Evolutionary conservation across 73 alveolate species (phyloP).

Genomic region (Tetrahymena borealis): DNA sequence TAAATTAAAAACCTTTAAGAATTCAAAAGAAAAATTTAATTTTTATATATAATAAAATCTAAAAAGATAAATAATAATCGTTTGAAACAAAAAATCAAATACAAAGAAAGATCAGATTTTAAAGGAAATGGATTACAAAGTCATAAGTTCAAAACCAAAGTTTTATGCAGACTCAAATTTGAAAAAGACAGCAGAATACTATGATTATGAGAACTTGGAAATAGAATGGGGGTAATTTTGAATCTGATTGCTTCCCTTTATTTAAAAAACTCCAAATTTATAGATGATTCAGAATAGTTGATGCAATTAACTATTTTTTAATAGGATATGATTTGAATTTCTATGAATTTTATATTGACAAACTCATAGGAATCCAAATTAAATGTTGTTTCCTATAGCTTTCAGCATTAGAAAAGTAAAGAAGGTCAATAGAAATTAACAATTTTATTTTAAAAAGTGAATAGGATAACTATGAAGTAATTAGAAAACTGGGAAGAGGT

Average conservation of each 20-base stretch:
- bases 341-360: too few species aligned
- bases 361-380: too few species aligned
- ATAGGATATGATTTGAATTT: too few species aligned
- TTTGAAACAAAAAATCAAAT: background rate
- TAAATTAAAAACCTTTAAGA: background rate
- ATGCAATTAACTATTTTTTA: background rate
- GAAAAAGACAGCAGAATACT: slow-evolving; percentile 35
- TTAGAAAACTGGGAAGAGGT: slow-evolving; percentile 80
- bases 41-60: background rate
- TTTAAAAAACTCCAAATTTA: background rate
- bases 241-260: background rate
- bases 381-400: background rate
- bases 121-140: slow-evolving; percentile 1
- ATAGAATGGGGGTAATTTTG: slow-evolving; percentile 26
- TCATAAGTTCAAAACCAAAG: slow-evolving; percentile 28
- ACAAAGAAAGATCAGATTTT: background rate
- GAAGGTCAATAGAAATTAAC: background rate
- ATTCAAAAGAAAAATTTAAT: background rate
- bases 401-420: background rate
- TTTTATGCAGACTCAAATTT: slow-evolving; percentile 40
- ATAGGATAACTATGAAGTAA: slow-evolving; percentile 68
- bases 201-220: slow-evolving; percentile 35
- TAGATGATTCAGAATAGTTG: background rate
- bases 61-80: background rate
- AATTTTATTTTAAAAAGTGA: background rate